phyloP scores from a whole-genome alignment of 2,329 filamentous ascomycete genomes.

The Talaromyces verruculosus region DNA sequence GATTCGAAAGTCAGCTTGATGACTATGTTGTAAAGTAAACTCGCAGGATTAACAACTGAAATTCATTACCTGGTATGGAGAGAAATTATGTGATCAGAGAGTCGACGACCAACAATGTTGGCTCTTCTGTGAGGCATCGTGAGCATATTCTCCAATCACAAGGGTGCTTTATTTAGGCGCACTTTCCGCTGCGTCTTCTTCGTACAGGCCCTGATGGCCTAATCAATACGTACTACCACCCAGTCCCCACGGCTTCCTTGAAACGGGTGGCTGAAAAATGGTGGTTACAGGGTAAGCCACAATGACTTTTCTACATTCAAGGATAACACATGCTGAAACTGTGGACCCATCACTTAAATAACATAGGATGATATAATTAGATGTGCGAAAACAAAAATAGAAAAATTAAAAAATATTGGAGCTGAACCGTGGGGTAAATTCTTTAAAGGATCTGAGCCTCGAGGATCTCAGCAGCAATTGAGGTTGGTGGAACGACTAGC shows the following conservation, averaged over 20 bases:
- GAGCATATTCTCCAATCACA: not conserved
- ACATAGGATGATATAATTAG: not conserved
- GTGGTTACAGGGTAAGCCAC: conserved; percentile 8
- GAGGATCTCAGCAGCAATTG: not conserved
- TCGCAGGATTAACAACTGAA: not conserved
- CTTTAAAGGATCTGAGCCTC: not conserved
- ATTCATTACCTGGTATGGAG: not conserved
- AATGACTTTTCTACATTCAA: not conserved
- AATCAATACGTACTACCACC: conserved; percentile 1
- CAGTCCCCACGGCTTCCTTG: not conserved
- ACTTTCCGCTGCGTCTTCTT: not conserved
- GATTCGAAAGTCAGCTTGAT: not conserved
- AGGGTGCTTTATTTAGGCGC: not conserved
- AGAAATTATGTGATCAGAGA: not conserved
- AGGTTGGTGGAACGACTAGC: not conserved
- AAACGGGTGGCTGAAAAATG: conserved; percentile 9
- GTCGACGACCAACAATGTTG: not conserved
- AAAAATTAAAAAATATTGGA: not conserved
- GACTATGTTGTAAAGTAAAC: not conserved
- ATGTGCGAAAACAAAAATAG: not conserved
- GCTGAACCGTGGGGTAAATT: not conserved
- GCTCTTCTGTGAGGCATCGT: not conserved
- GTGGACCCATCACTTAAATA: not conserved
- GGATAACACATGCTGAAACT: not conserved
- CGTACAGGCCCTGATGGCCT: not conserved